phyloP scores from a whole-genome alignment of 495 filamentous ascomycete genomes.

The Lepidopterella palustris region DNA sequence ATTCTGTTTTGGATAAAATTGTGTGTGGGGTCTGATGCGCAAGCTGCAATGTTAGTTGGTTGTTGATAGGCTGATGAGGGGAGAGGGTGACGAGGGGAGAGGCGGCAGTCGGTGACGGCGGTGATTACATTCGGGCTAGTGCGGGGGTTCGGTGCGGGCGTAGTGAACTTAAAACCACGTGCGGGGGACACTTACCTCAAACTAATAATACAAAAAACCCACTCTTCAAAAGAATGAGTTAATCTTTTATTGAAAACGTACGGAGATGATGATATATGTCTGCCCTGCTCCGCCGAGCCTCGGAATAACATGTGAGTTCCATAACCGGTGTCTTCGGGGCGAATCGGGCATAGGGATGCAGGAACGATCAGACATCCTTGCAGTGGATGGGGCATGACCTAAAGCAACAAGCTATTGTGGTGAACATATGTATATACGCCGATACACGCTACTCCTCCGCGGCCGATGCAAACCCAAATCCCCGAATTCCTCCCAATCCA shows the following conservation, averaged over 20 bases:
- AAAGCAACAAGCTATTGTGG: neutral
- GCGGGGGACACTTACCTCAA: too few species aligned
- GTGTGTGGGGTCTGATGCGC: too few species aligned
- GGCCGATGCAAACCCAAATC: neutral
- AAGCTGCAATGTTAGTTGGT: neutral
- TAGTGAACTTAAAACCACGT: too few species aligned
- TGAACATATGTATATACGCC: constrained; percentile 2
- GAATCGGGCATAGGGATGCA: neutral
- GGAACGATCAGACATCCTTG: neutral
- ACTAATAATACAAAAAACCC: too few species aligned
- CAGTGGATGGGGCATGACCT: neutral
- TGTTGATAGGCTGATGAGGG: neutral
- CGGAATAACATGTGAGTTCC: neutral
- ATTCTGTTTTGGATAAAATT: too few species aligned
- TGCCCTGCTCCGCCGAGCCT: neutral
- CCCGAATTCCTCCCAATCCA: neutral
- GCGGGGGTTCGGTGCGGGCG: too few species aligned
- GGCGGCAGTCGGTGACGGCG: neutral
- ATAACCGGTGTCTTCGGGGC: neutral
- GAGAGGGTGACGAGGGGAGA: neutral
- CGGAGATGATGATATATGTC: too few species aligned
- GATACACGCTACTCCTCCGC: neutral
- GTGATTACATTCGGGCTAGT: too few species aligned
- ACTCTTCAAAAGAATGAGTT: too few species aligned
- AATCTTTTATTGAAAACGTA: too few species aligned